These are phyloP conservation scores for Bonnemaisonia californica DNA, from an alignment of 31 red algal genomes.

Conservation along the genomic window DNA sequence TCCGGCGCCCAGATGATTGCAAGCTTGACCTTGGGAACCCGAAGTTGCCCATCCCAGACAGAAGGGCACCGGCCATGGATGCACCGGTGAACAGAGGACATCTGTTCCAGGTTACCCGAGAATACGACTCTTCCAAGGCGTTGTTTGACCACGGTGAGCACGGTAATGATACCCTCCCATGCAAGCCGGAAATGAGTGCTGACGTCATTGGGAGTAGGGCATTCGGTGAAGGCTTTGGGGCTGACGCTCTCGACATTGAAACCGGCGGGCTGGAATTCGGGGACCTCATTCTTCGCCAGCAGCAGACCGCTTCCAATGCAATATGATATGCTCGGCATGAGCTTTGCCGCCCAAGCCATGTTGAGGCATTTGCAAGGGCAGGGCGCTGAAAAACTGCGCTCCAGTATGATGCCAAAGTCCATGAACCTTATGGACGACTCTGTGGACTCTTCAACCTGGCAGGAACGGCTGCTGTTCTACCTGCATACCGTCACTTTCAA, in stretches of 20 bases:
- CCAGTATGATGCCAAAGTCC: slow-evolving; percentile 61
- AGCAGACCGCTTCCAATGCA: slow-evolving; percentile 68
- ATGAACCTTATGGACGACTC: slow-evolving; percentile 71
- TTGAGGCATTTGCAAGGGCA: slow-evolving; percentile 60
- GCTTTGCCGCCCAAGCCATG: slow-evolving; percentile 74
- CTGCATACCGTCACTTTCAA: slow-evolving; percentile 81
- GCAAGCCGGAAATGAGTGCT: not conserved
- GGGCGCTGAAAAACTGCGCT: slow-evolving; percentile 51
- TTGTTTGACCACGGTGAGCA: slow-evolving; percentile 56
- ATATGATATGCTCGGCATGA: slow-evolving; percentile 78
- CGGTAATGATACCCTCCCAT: slow-evolving; percentile 16
- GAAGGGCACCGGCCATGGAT: slow-evolving; percentile 19
- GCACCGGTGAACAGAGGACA: slow-evolving; percentile 18
- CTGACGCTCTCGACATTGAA: slow-evolving; percentile 59
- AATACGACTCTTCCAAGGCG: slow-evolving; percentile 49
- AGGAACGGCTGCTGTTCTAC: slow-evolving; percentile 67
- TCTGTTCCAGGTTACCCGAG: slow-evolving; percentile 56
- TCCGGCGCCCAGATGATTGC: slow-evolving; percentile 50
- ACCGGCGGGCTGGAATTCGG: slow-evolving; percentile 49
- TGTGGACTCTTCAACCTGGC: slow-evolving; percentile 47
- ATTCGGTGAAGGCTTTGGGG: slow-evolving; percentile 36
- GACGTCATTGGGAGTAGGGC: slow-evolving; percentile 37
- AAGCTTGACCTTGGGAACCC: slow-evolving; percentile 62
- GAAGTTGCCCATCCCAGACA: slow-evolving; percentile 58
- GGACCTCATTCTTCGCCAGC: slow-evolving; percentile 52